phyloP scores from a whole-genome alignment of 257 asterid genomes.

The Solanum appendiculatum region DNA sequence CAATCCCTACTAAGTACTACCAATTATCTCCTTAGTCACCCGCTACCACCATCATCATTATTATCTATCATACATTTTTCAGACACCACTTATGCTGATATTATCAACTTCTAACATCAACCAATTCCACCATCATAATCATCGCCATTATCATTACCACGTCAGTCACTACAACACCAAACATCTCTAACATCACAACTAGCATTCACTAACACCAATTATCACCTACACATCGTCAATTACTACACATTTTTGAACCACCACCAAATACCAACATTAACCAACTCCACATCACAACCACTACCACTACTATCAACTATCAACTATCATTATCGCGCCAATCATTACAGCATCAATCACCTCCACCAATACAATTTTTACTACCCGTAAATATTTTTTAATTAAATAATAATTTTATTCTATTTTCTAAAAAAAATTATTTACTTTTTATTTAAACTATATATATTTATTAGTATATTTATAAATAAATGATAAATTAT shows the following conservation, averaged over 20 bases:
- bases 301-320: not conserved
- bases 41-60: not conserved
- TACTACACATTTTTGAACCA: not conserved
- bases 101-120: not conserved
- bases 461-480: too few species aligned
- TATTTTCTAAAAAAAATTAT: too few species aligned
- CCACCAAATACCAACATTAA: not conserved
- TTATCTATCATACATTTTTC: too few species aligned
- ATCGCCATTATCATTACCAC: fast-evolving
- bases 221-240: too few species aligned
- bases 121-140: not conserved
- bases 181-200: not conserved
- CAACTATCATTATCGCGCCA: too few species aligned
- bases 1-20: not conserved
- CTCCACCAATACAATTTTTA: not conserved
- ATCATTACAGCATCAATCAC: not conserved
- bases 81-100: not conserved
- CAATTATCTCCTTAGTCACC: not conserved
- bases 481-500: too few species aligned
- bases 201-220: not conserved
- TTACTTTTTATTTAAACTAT: too few species aligned
- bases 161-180: not conserved
- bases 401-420: too few species aligned
- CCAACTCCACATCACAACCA: not conserved
- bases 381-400: not conserved